A percentile compares a stretch with the other conserved stretches of the same genome.
Conservation (phyloP, 1,284 basidiomycete genomes). For the Exsudoporus floridanus region DNA sequence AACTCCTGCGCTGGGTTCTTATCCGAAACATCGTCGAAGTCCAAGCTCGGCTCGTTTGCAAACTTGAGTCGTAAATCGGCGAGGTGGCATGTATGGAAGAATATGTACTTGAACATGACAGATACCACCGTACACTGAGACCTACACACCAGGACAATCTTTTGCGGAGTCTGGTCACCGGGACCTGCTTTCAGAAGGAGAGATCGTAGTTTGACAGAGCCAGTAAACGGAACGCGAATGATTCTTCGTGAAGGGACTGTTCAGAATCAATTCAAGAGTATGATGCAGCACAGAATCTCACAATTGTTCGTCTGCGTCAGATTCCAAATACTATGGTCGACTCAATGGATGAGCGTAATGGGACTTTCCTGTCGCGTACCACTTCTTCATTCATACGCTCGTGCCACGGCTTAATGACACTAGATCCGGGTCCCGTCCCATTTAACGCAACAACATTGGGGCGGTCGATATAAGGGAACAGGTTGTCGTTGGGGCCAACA, state of each 20-base stretch:
- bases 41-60: conserved; percentile 66
- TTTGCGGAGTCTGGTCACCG: conserved; percentile 65
- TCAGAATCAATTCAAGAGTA: conserved; percentile 5
- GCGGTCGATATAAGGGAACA: conserved; percentile 68
- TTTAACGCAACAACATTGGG: conserved; percentile 73
- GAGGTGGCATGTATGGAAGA: not conserved
- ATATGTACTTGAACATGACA: not conserved
- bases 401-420: conserved; percentile 77
- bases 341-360: conserved; percentile 3
- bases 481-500: conserved; percentile 64
- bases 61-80: conserved; percentile 45
- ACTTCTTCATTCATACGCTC: conserved; percentile 59
- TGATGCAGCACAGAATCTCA: conserved; percentile 35
- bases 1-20: conserved; percentile 67
- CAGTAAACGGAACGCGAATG: conserved; percentile 77
- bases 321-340: conserved; percentile 62
- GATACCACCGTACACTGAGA: not conserved
- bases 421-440: conserved; percentile 46
- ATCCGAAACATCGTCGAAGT: conserved; percentile 70
- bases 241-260: conserved; percentile 47
- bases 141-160: conserved; percentile 59
- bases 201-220: conserved; percentile 72
- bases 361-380: conserved; percentile 40
- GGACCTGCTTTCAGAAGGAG: conserved; percentile 76
- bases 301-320: conserved; percentile 83